A percentile compares a stretch with the other conserved stretches of the same genome.
Conservation (phyloP, 331 rosid species). For the Quercus lobata region DNA sequence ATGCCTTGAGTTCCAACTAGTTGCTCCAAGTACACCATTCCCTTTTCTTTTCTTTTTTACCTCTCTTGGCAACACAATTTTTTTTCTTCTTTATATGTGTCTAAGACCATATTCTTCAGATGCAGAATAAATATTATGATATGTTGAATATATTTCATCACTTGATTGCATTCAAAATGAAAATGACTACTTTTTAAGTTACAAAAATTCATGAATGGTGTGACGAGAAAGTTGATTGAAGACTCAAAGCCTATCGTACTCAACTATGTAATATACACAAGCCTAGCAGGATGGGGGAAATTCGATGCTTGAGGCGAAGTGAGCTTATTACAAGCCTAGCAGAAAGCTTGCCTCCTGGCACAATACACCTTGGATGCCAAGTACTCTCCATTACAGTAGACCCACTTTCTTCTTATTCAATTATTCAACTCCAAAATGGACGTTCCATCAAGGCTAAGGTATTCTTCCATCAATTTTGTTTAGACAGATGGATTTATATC, state of each 20-base stretch:
- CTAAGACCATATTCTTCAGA: too few species aligned
- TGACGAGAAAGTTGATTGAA: too few species aligned
- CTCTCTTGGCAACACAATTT: too few species aligned
- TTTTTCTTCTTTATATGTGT: not conserved
- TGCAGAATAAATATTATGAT: too few species aligned
- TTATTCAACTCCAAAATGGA: slow-evolving; percentile 21
- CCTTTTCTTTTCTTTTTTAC: too few species aligned
- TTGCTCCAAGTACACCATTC: not conserved
- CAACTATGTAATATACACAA: too few species aligned
- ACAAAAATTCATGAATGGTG: too few species aligned
- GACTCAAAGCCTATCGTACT: too few species aligned
- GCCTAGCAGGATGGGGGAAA: slow-evolving; percentile 14
- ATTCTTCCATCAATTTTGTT: not conserved
- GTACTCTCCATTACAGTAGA: slow-evolving; percentile 5
- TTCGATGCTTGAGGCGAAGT: slow-evolving; percentile 22
- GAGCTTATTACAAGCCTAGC: slow-evolving; percentile 10
- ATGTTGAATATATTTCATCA: too few species aligned
- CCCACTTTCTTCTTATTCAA: slow-evolving; percentile 7
- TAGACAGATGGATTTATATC: not conserved
- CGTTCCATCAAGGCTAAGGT: slow-evolving; percentile 21
- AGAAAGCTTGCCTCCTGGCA: slow-evolving; percentile 18
- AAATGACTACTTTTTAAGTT: too few species aligned
- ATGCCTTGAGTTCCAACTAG: not conserved
- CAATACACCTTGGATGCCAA: slow-evolving; percentile 30
- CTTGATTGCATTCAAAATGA: too few species aligned